A percentile compares a stretch with the other conserved stretches of the same genome.
Conservation (phyloP, 2,329 filamentous ascomycete genomes). For the Cyanodermella asteris region DNA sequence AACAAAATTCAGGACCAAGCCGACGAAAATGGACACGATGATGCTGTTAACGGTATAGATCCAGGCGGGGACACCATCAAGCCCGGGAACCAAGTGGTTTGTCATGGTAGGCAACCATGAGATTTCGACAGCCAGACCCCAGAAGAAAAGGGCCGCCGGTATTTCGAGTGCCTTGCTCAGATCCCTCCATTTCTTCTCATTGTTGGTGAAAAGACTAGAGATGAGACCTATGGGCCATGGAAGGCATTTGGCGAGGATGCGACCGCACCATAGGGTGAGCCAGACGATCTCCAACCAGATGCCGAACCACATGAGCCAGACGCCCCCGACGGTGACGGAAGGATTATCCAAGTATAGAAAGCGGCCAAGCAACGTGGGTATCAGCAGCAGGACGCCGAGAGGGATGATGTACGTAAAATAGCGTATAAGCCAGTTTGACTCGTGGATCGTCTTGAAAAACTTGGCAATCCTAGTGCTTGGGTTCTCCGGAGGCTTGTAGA, state of each 20-base stretch:
- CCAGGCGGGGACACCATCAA: slow-evolving; percentile 38
- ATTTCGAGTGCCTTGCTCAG: slow-evolving; percentile 70
- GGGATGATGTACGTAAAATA: slow-evolving; percentile 54
- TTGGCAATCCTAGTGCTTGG: slow-evolving; percentile 39
- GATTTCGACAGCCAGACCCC: slow-evolving; percentile 69
- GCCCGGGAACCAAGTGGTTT: slow-evolving; percentile 35
- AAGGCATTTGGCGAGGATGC: slow-evolving; percentile 42
- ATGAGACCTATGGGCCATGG: slow-evolving; percentile 39
- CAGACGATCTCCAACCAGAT: slow-evolving; percentile 91
- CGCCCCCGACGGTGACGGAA: slow-evolving; percentile 47
- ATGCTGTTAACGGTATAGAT: slow-evolving; percentile 65
- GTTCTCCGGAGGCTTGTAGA: slow-evolving; percentile 42
- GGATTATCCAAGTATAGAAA: slow-evolving; percentile 31
- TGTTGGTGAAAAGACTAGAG: slow-evolving; percentile 62
- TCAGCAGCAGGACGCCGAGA: slow-evolving; percentile 38
- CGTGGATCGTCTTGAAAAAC: slow-evolving; percentile 42
- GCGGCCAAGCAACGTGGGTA: slow-evolving; percentile 44
- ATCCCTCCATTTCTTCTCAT: slow-evolving; percentile 81
- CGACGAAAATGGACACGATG: slow-evolving; percentile 64
- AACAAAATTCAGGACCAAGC: slow-evolving; percentile 56
- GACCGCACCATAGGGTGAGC: slow-evolving; percentile 67
- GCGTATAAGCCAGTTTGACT: slow-evolving; percentile 42
- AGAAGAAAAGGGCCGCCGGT: slow-evolving; percentile 70
- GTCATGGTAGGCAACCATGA: slow-evolving; percentile 71
- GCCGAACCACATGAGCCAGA: slow-evolving; percentile 70